Conservation (phyloP, 495 filamentous ascomycete species). For the Polyplosphaeria fusca region DNA sequence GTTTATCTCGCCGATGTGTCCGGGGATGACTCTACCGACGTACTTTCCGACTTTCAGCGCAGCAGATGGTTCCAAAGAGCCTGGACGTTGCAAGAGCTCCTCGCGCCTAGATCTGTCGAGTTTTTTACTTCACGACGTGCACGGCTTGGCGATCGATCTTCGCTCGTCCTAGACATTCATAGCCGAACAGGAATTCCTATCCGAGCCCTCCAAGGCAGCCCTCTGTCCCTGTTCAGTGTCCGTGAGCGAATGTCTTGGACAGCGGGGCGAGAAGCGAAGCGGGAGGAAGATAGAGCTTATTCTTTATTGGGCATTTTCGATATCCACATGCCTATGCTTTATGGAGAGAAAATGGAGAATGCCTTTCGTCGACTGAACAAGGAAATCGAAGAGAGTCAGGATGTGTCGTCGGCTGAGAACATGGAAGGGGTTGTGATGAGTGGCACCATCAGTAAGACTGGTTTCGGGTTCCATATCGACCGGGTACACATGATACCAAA, state of each 20-base stretch:
- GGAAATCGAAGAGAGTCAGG: too few species aligned
- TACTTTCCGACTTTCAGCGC: background rate
- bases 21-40: background rate
- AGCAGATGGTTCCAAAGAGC: slow-evolving; percentile 1
- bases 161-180: background rate
- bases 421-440: too few species aligned
- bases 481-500: too few species aligned
- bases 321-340: background rate
- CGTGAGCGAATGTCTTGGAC: slow-evolving; percentile 1
- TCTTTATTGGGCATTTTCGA: slow-evolving; percentile 7
- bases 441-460: too few species aligned
- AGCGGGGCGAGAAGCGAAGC: background rate
- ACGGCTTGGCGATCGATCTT: background rate
- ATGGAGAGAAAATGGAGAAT: too few species aligned
- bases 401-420: too few species aligned
- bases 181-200: background rate
- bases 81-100: slow-evolving; percentile 5
- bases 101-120: background rate
- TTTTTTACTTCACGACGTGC: background rate
- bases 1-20: background rate
- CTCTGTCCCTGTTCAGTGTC: slow-evolving; percentile 5
- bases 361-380: too few species aligned
- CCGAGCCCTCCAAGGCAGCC: background rate
- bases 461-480: too few species aligned
- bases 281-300: slow-evolving; percentile 20